Base-by-base conservation (phyloP, 2,329 filamentous ascomycete species). In the Nigrospora osmanthi region DNA sequence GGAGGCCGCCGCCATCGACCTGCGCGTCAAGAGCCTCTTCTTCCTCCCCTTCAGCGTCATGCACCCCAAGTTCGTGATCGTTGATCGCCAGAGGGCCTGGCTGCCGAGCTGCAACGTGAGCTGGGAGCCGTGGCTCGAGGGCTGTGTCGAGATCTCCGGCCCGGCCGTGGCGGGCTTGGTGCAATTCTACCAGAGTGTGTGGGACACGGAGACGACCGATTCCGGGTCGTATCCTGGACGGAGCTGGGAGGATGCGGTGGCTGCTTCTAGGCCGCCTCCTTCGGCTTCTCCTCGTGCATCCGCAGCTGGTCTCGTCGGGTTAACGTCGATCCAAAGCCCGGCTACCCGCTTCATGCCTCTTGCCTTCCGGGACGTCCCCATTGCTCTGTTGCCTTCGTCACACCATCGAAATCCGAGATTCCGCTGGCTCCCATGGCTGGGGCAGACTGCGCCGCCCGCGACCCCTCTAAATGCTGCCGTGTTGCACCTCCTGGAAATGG, bases 91-190 rank as follows among this genome's bases (percentile, higher is more conserved):
- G 31, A 71, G 66, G 3, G 84, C 84, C 0, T 83, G 84, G 54
- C 62, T 93, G 11, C 87, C 87, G 0, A 89, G 84, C 54, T 90
- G 86, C 62, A 94, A 94, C 54, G 79, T 94, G 5, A 89, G 85
- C 56, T 93, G 85, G 85, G 88, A 93, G 62, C 65, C 79, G n/a
- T 94, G 88, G 88, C 83, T 91, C 23, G 88, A 94, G 60, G 85
- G 83, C 0, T 87, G 83, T 45, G 67, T 91, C 4, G 78, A 81
- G 44, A 63, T 91, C 11, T 70, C 71, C 7, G 87, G 86, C 0
- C 68, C 72, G 0, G 70, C 84, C 1, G 78, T 89, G 1, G 54
- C 61, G 4, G 69, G 74, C n/a, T 74, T 93, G 35, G 52, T 85
- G 36, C 59, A 68, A 2, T 91, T 91, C 56, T 89, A 87, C 63